Evolutionary conservation across 305 asterid species (phyloP).

Genomic region (Ilex paraguariensis): DNA sequence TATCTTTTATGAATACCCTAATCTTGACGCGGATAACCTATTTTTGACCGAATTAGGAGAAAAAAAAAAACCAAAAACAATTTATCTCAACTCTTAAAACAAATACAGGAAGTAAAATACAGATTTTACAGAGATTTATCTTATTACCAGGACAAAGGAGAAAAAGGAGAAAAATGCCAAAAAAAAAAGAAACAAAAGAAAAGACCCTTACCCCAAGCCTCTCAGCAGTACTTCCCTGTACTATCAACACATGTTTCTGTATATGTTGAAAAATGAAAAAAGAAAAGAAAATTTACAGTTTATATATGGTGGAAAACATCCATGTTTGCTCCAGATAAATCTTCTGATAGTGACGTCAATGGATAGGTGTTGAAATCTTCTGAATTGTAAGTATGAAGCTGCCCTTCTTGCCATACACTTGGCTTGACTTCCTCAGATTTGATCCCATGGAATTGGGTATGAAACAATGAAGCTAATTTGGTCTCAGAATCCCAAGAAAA

Average conservation of each 20-base stretch:
- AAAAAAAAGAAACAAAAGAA: neutral
- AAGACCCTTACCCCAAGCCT: neutral
- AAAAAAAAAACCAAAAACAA: no score
- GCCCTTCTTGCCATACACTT: slow-evolving; percentile 1
- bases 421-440: slow-evolving; percentile 1
- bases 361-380: neutral
- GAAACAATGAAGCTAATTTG: slow-evolving; percentile 4
- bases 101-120: no score
- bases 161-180: neutral
- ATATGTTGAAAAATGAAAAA: neutral
- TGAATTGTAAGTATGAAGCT: neutral
- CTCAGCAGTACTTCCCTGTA: neutral
- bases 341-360: slow-evolving; percentile 1
- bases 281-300: neutral
- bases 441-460: neutral
- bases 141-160: no score
- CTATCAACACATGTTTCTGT: neutral
- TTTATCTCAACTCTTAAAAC: no score
- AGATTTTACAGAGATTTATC: no score
- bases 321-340: neutral
- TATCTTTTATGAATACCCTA: no score
- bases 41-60: no score
- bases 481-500: slow-evolving; percentile 7
- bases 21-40: no score
- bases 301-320: neutral